These are phyloP conservation scores for Brassica cretica DNA, from an alignment of 345 rosid genomes.

Conservation along the genomic window DNA sequence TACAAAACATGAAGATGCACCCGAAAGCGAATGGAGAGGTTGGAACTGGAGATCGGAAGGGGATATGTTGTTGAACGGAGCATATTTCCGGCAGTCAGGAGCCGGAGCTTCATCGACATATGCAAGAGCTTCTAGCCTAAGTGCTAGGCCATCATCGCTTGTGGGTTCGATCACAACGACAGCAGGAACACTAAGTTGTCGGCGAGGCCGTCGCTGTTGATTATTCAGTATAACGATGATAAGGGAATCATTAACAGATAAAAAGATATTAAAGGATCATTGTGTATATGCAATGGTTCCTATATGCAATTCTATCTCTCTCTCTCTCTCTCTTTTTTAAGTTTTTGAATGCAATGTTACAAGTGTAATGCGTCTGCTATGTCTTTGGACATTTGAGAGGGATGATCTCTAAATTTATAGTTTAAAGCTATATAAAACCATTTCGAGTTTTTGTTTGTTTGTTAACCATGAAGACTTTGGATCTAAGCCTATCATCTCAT, in stretches of 20 bases:
- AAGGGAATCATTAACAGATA: conserved; percentile 4
- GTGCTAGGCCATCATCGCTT: conserved; percentile 67
- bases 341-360: neutral
- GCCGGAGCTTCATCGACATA: conserved; percentile 52
- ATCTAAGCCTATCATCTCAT: neutral
- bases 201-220: conserved; percentile 59
- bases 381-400: conserved; percentile 32
- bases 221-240: neutral
- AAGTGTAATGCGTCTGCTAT: conserved; percentile 32
- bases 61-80: conserved; percentile 69
- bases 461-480: neutral
- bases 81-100: conserved; percentile 63
- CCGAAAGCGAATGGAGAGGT: conserved; percentile 56
- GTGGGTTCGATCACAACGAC: conserved; percentile 62
- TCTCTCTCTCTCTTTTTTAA: neutral
- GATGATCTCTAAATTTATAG: conserved; percentile 8
- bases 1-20: conserved; percentile 74
- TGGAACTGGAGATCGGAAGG: conserved; percentile 89
- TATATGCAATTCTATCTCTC: no score
- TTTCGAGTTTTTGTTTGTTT: neutral
- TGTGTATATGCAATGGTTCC: conserved; percentile 23
- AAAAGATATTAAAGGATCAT: neutral
- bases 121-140: conserved; percentile 72
- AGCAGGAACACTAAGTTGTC: conserved; percentile 64
- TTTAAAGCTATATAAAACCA: conserved; percentile 3